Evolutionary conservation across 805 yeast genomes (phyloP), one percentile per base, ranked within the genome.

Genomic region (Suhomyces faveliae): DNA sequence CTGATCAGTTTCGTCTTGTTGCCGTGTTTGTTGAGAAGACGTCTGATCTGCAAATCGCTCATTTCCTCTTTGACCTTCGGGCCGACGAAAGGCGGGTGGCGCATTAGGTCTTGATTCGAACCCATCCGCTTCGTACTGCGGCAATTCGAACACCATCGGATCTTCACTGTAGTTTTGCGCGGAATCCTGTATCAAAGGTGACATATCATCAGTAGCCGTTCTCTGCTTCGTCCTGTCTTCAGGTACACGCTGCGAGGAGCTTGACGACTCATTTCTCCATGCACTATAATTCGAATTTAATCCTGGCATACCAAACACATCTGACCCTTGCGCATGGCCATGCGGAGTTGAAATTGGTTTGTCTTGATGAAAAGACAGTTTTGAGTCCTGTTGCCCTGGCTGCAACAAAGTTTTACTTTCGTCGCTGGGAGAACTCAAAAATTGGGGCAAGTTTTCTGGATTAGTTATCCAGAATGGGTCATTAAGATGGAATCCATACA

Each of bases 381-480:
- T 15, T 11, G 37, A 15, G 9, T 20, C 37, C 9, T 33, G 37
- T 17, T 33, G 37, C 12, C 37, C 37, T 7, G 37, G 6, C 15
- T 33, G 37, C 3, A n/a, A n/a, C 37, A 35, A 4, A 45, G 51
- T 13, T 37, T 12, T 37, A 20, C 40, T 10, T 22, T 60, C 68
- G 33, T 64, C 69, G 46, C 62, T 60, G 1, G 70, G 58, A 8
- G 57, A 49, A 27, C 54, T 53, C 20, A 56, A 49, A 50, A 64
- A 62, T 60, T 62, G 63, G 8, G 77, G 76, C 46, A 75, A 60
- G 51, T 74, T 76, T 40, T 67, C 76, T 2, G 81, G 80, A 52
- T 76, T 75, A 13, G 77, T 75, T 40, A 77, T 65, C 72, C 78
- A 77, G 51, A 78, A 78, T 5, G 83, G 83, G 57, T 78, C 83